Conservation (phyloP, 768 basidiomycete genomes). For the Leccinellum rugosiceps region DNA sequence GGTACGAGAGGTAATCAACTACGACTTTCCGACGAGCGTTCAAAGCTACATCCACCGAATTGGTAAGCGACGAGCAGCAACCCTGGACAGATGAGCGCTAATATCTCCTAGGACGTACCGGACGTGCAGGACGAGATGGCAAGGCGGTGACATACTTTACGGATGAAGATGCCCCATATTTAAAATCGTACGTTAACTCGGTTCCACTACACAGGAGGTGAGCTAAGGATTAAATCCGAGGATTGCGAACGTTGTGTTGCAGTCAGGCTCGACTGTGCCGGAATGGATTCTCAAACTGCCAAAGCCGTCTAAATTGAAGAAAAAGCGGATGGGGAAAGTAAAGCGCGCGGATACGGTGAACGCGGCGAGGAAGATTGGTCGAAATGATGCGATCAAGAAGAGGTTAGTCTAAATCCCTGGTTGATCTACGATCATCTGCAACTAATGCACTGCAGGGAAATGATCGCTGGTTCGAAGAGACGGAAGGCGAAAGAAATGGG, state of each 20-base stretch:
- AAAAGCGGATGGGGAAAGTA: conserved; percentile 78
- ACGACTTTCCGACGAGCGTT: conserved; percentile 93
- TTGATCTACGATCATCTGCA: background rate
- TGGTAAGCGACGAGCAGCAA: conserved; percentile 42
- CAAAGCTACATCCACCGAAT: conserved; percentile 97
- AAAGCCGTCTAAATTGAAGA: conserved; percentile 88
- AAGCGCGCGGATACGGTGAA: conserved; percentile 78
- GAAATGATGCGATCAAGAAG: conserved; percentile 69
- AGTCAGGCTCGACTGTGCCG: conserved; percentile 87
- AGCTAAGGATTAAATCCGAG: conserved; percentile 37
- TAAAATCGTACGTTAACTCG: conserved; percentile 70
- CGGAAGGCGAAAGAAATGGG: conserved; percentile 43
- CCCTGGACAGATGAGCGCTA: background rate
- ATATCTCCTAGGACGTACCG: conserved; percentile 72
- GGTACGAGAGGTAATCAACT: conserved; percentile 91
- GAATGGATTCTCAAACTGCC: conserved; percentile 96
- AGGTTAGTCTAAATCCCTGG: conserved; percentile 40
- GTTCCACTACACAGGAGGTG: background rate
- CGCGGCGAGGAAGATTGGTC: conserved; percentile 63
- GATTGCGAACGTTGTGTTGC: conserved; percentile 92
- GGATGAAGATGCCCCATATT: conserved; percentile 84
- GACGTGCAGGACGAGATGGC: conserved; percentile 88
- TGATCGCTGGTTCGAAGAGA: conserved; percentile 73
- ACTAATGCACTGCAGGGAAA: conserved; percentile 50
- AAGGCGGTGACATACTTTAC: conserved; percentile 97